Conservation (phyloP, 192 early-diverging fungal species). For the Coemansia biformis region DNA sequence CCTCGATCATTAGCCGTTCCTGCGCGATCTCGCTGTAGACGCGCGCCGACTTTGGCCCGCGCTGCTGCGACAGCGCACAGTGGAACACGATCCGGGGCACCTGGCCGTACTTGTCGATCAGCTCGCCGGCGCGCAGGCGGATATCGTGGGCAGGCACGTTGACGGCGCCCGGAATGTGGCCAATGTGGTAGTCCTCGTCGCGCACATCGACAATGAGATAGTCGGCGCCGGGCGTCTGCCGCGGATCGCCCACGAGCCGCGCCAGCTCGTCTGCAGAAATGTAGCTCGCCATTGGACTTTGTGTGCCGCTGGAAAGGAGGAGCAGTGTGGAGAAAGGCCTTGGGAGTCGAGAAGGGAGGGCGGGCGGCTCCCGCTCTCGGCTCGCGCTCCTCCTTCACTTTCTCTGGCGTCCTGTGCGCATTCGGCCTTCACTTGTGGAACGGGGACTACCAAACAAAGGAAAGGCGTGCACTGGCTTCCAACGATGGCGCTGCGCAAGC, state of each 20-base stretch:
- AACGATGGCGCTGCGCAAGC: slow-evolving; percentile 38
- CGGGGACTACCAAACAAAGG: too few relatives aligned
- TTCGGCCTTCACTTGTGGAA: too few relatives aligned
- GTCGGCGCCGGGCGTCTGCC: slow-evolving; percentile 57
- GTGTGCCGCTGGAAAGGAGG: too few relatives aligned
- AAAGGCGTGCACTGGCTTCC: too few relatives aligned
- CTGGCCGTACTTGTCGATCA: slow-evolving; percentile 52
- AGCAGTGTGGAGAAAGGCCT: too few relatives aligned
- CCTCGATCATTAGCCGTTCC: slow-evolving; percentile 10
- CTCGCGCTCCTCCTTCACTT: too few relatives aligned
- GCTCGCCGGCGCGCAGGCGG: slow-evolving; percentile 29
- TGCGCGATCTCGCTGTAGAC: slow-evolving; percentile 54
- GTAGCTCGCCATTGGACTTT: slow-evolving; percentile 4
- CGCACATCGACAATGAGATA: slow-evolving; percentile 74
- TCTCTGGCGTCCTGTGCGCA: neutral
- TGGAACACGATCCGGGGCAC: slow-evolving; percentile 77
- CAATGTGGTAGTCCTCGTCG: slow-evolving; percentile 55
- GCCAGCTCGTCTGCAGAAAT: slow-evolving; percentile 48
- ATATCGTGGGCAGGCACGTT: slow-evolving; percentile 72
- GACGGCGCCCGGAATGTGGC: slow-evolving; percentile 72
- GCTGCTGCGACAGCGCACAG: slow-evolving; percentile 80
- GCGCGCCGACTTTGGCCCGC: slow-evolving; percentile 69
- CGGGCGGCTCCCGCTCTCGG: too few relatives aligned
- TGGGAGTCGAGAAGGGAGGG: neutral
- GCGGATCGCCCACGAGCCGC: slow-evolving; percentile 53